phyloP scores from a whole-genome alignment of 345 rosid species.

The Syzygium aqueum region DNA sequence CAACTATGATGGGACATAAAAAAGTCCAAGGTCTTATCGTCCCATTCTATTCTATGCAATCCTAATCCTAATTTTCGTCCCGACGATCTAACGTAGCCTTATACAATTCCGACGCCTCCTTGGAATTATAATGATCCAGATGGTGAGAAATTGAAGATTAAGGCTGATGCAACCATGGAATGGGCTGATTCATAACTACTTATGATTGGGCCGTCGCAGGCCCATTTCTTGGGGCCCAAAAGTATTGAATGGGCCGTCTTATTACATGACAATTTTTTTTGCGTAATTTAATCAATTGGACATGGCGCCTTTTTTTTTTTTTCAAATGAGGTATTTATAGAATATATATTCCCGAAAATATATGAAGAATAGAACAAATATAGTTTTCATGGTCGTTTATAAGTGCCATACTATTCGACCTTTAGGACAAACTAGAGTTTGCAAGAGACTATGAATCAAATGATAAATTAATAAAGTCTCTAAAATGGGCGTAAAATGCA shows the following conservation, averaged over 20 bases:
- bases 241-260: not conserved
- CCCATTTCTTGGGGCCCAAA: not conserved
- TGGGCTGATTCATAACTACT: not conserved
- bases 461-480: not conserved
- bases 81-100: not conserved
- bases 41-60: not conserved
- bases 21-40: not conserved
- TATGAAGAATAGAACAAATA: accelerated
- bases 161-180: not conserved
- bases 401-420: not conserved
- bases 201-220: not conserved
- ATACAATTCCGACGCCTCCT: not conserved
- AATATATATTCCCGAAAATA: not conserved
- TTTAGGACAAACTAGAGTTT: no score
- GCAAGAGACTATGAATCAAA: not conserved
- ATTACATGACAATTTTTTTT: not conserved
- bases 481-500: not conserved
- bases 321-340: not conserved
- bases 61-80: not conserved
- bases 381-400: not conserved
- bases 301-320: not conserved
- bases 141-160: not conserved
- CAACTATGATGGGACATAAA: not conserved
- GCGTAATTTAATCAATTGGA: not conserved
- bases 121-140: not conserved